These are phyloP conservation scores for Mucor indicus DNA, from an alignment of 371 early-diverging fungal genomes.

Conservation along the genomic window DNA sequence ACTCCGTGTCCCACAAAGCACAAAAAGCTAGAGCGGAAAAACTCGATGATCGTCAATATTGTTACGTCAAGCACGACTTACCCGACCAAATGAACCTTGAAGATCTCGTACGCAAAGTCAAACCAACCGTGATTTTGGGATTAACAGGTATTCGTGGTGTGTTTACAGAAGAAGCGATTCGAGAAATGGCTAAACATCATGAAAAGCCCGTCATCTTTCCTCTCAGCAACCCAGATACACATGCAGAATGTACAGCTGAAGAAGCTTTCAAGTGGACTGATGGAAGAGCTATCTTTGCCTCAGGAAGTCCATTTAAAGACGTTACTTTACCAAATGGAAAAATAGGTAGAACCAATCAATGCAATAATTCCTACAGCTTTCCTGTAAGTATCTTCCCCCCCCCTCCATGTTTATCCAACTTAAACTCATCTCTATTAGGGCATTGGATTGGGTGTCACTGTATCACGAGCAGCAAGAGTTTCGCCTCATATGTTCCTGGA, in stretches of 20 bases:
- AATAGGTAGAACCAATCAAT: conserved; percentile 53
- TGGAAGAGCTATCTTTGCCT: conserved; percentile 60
- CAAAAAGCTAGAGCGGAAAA: conserved; percentile 11
- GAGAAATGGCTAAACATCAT: conserved; percentile 54
- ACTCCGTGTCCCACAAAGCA: no score
- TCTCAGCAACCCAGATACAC: conserved; percentile 61
- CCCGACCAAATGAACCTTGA: conserved; percentile 48
- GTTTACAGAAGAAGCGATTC: conserved; percentile 53
- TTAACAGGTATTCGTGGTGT: conserved; percentile 57
- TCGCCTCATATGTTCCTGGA: conserved; percentile 60
- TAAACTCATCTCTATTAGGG: conserved; percentile 21
- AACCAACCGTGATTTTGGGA: conserved; percentile 62
- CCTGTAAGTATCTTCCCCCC: conserved; percentile 21
- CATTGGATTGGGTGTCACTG: conserved; percentile 56
- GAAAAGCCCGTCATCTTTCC: conserved; percentile 63
- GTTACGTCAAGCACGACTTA: conserved; percentile 52
- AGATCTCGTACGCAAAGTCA: conserved; percentile 54
- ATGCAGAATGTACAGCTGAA: conserved; percentile 65
- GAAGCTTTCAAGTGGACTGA: conserved; percentile 62
- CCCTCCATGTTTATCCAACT: not conserved
- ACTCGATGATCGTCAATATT: conserved; percentile 51
- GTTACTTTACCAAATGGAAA: conserved; percentile 43
- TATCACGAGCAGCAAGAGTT: conserved; percentile 51
- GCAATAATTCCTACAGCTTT: conserved; percentile 65
- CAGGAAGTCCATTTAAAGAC: conserved; percentile 58